Evolutionary conservation across 1,284 basidiomycete species (phyloP).

Genomic region (Naganishia sp.): DNA sequence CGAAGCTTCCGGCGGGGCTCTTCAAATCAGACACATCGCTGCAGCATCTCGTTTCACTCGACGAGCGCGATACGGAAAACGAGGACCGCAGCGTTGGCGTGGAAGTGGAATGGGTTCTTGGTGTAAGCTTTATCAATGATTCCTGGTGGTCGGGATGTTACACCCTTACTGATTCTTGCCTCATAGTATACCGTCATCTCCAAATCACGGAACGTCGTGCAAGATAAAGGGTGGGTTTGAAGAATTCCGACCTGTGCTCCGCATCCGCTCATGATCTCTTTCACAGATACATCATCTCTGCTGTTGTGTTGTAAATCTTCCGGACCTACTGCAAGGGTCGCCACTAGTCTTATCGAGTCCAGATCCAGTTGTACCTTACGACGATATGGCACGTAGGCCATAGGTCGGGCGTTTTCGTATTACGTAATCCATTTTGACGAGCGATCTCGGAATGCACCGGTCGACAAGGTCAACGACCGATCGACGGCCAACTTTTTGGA

Average conservation of each 20-base stretch:
- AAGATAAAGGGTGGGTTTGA: conserved; percentile 49
- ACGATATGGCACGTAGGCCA: background rate
- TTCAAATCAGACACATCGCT: conserved; percentile 31
- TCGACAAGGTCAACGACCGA: conserved; percentile 1
- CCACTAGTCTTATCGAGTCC: too few species aligned
- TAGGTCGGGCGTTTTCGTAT: too few species aligned
- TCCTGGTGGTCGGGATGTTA: background rate
- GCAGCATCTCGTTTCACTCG: conserved; percentile 38
- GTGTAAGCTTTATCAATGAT: conserved; percentile 40
- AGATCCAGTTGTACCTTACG: too few species aligned
- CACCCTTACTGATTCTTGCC: too few species aligned
- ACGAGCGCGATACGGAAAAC: conserved; percentile 38
- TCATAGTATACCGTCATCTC: conserved; percentile 50
- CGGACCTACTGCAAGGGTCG: too few species aligned
- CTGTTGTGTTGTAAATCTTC: conserved; percentile 34
- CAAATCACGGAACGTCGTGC: conserved; percentile 49
- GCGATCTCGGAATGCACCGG: conserved; percentile 18
- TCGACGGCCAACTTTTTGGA: conserved; percentile 16
- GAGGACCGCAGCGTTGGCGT: conserved; percentile 36
- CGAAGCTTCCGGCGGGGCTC: conserved; percentile 32
- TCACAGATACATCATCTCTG: conserved; percentile 41
- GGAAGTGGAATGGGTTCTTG: conserved; percentile 48
- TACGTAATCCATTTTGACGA: too few species aligned
- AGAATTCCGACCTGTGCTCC: background rate
- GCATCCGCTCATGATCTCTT: background rate